These are phyloP conservation scores for Pichia phayaonensis DNA, from an alignment of 805 yeast species.

Conservation along the genomic window DNA sequence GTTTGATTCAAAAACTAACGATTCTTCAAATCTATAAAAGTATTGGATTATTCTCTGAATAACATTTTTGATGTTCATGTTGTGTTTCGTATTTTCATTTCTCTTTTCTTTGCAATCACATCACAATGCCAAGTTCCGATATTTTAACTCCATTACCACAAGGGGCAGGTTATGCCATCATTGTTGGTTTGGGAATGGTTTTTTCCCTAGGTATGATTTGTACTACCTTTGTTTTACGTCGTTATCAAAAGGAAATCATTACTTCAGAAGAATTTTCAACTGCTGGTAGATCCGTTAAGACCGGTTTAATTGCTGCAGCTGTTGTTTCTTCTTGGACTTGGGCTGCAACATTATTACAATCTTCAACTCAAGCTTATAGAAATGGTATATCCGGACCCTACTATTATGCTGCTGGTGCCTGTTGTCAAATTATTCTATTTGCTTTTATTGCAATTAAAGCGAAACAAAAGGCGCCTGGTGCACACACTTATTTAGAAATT, in stretches of 20 bases:
- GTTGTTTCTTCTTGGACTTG: conserved; percentile 94
- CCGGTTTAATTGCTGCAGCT: conserved; percentile 80
- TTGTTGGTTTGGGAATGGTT: conserved; percentile 78
- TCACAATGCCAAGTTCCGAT: not conserved
- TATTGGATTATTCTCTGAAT: not conserved
- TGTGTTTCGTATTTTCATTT: not conserved
- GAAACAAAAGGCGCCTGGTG: conserved; percentile 83
- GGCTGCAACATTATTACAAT: conserved; percentile 73
- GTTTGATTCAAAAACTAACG: too few relatives aligned
- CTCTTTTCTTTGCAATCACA: not conserved
- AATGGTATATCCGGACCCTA: conserved; percentile 78
- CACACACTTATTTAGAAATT: conserved; percentile 86
- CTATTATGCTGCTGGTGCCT: conserved; percentile 82
- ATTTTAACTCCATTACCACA: conserved; percentile 35
- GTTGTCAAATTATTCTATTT: conserved; percentile 79
- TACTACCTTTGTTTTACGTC: conserved; percentile 58
- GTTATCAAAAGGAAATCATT: conserved; percentile 79
- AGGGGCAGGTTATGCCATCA: conserved; percentile 82
- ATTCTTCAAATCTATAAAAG: not conserved
- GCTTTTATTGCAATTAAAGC: conserved; percentile 84
- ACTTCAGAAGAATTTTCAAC: conserved; percentile 93
- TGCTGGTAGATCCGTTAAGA: conserved; percentile 82
- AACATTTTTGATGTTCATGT: too few relatives aligned
- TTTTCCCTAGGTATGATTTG: conserved; percentile 68
- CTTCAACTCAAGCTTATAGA: conserved; percentile 70